A percentile compares a stretch with the other conserved stretches of the same genome.
Evolutionary conservation across 2,329 filamentous ascomycete species (phyloP).

Genomic region (Exophiala viscosa): DNA sequence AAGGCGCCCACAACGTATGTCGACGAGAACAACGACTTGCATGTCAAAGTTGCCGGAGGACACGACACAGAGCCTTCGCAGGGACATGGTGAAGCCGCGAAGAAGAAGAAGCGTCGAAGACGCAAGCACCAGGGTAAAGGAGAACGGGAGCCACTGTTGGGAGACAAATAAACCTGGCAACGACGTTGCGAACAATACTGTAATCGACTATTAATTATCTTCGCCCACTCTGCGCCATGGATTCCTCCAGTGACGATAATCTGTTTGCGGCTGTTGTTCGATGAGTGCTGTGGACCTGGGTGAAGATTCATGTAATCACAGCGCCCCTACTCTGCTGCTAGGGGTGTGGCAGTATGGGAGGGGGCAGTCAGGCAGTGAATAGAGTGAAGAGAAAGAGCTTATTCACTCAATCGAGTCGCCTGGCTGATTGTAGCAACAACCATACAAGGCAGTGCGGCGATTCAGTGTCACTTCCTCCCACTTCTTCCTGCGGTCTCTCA

Average conservation of each 20-base stretch:
- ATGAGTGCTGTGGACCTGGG: too few species aligned
- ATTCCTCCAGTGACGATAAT: too few species aligned
- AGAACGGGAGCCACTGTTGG: slow-evolving; percentile 20
- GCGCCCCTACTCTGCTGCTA: background rate
- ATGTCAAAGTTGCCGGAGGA: slow-evolving; percentile 5
- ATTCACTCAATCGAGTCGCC: background rate
- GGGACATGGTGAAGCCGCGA: slow-evolving; percentile 4
- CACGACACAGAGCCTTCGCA: background rate
- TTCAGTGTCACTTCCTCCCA: too few species aligned
- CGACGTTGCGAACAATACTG: background rate
- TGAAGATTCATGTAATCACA: background rate
- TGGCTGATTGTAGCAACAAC: background rate
- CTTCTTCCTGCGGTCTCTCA: too few species aligned
- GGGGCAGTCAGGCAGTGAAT: background rate
- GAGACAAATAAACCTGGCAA: slow-evolving; percentile 10
- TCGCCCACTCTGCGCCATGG: too few species aligned
- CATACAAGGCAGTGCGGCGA: too few species aligned
- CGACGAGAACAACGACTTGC: background rate
- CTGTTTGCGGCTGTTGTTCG: too few species aligned
- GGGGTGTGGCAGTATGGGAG: background rate
- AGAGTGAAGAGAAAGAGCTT: background rate
- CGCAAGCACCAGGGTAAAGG: slow-evolving; percentile 18
- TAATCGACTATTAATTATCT: background rate
- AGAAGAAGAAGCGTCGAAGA: slow-evolving; percentile 23
- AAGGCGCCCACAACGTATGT: slow-evolving; percentile 8